These are phyloP conservation scores for Blastobotrys malaysiensis DNA, from an alignment of 1,139 yeast species.

Conservation along the genomic window DNA sequence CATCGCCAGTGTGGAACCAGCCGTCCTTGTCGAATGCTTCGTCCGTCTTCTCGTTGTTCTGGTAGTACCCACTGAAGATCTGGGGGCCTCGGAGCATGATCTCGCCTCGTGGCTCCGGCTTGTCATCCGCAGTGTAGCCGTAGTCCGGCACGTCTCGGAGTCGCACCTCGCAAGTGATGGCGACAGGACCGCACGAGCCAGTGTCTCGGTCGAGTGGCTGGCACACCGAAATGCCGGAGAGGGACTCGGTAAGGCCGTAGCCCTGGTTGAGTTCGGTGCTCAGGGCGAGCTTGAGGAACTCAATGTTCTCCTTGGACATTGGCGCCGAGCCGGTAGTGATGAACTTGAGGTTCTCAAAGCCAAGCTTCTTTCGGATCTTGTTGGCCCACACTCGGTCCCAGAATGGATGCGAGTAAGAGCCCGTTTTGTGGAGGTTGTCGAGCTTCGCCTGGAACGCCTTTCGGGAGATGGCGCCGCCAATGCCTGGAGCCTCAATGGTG, in stretches of 20 bases:
- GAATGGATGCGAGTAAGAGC: conserved; percentile 33
- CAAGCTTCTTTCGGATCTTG: conserved; percentile 51
- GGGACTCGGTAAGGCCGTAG: conserved; percentile 72
- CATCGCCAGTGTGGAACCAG: conserved; percentile 97
- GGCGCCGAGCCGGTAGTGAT: conserved; percentile 72
- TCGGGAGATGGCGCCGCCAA: conserved; percentile 35
- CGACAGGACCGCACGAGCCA: conserved; percentile 62
- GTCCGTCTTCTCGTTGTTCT: conserved; percentile 49
- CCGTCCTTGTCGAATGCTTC: conserved; percentile 65
- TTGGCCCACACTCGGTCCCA: conserved; percentile 49
- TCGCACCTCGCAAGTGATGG: conserved; percentile 50
- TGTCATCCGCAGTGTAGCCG: conserved; percentile 52
- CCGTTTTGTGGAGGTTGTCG: conserved; percentile 33
- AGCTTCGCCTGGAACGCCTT: conserved; percentile 39
- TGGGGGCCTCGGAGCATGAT: conserved; percentile 64
- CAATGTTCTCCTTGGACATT: conserved; percentile 52
- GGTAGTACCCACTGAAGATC: conserved; percentile 54
- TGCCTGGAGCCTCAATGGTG: conserved; percentile 34
- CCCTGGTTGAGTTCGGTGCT: conserved; percentile 62
- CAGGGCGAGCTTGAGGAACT: conserved; percentile 58
- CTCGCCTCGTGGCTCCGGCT: conserved; percentile 51
- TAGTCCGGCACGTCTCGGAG: conserved; percentile 63
- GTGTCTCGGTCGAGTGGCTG: conserved; percentile 41
- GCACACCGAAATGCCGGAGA: conserved; percentile 54
- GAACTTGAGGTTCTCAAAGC: conserved; percentile 46